These are phyloP conservation scores for Quercus tomentella DNA, from an alignment of 331 rosid genomes.

Conservation along the genomic window DNA sequence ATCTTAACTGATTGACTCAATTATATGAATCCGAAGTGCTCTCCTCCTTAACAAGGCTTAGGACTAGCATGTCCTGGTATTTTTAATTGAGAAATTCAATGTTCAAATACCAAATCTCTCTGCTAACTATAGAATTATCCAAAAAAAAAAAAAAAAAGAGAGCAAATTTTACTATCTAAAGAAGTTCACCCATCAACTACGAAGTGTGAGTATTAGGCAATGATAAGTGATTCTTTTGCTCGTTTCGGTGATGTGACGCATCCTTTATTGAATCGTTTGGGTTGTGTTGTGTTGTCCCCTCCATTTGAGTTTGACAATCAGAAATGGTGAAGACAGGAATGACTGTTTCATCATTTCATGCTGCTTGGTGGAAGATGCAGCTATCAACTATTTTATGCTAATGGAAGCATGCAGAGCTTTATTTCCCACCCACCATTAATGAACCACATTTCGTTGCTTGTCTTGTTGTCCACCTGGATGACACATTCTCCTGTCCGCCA, in stretches of 20 bases:
- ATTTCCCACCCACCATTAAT: constrained; percentile 1
- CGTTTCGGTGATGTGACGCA: background rate
- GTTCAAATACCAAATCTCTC: no score
- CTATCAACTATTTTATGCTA: background rate
- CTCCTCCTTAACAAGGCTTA: no score
- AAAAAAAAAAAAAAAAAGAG: background rate
- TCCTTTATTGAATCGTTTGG: background rate
- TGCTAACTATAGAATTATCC: background rate
- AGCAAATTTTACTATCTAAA: no score
- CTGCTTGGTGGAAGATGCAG: background rate
- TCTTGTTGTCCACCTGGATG: constrained; percentile 14
- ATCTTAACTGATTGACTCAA: background rate
- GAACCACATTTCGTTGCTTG: constrained; percentile 5
- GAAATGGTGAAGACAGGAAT: background rate
- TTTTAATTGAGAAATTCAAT: no score
- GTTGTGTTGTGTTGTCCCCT: no score
- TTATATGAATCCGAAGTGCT: background rate
- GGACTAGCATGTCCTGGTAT: no score
- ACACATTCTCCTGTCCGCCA: constrained; percentile 18
- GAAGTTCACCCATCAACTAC: no score
- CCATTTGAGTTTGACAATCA: background rate
- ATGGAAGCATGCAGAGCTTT: background rate
- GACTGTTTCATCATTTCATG: background rate
- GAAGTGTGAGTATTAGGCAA: background rate
- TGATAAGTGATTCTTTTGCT: background rate